Evolutionary conservation across 345 rosid species (phyloP), one percentile per base, ranked within the genome.

Genomic region (Bruguiera gymnorhiza): DNA sequence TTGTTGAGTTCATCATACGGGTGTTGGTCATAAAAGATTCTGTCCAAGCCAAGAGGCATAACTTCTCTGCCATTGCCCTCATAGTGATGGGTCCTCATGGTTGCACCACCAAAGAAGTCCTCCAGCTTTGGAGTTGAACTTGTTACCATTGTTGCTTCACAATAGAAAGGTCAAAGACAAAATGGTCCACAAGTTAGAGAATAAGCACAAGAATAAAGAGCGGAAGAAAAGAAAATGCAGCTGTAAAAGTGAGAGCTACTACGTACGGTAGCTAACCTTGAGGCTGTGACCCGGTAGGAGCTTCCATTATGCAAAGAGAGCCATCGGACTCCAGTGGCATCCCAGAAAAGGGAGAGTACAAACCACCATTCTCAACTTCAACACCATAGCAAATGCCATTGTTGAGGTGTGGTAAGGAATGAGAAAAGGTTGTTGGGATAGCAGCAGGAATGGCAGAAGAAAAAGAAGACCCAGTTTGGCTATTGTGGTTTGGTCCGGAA

Each of bases 301-400:
- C 89, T 84, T 92, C 97, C 95, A 89, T 87, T 19, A 87, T 71
- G 80, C 97, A 95, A 74, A 89, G 96, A 63, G 99, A 95, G 10
- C 97, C 99, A 62, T 95, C 97, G 71, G 99, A 92, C 81, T 84
- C 88, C 62, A 95, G 86, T 29, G 99, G 97, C 97, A 95, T 91
- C 6, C 80, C 83, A 29, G 96, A 83, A 76, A 87, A 70, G 46
- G 87, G 82, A 59, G 92, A 84, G 69, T 79, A 88, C 34, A 79
- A 65, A 31, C 72, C 84, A 27, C 80, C 70, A 70, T 74, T 79
- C 62, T 81, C 83, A 53, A 74, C 81, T 30, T 75, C 79, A 73
- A 82, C 79, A 63, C 88, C 89, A 78, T 71, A 86, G 83, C 73
- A 84, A 70, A 78, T 73, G 54, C 87, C 86, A 76, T 75, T 82